A percentile compares a stretch with the other conserved stretches of the same genome.
Evolutionary conservation across 805 yeast species (phyloP).

Genomic region (Teunomyces cretensis): DNA sequence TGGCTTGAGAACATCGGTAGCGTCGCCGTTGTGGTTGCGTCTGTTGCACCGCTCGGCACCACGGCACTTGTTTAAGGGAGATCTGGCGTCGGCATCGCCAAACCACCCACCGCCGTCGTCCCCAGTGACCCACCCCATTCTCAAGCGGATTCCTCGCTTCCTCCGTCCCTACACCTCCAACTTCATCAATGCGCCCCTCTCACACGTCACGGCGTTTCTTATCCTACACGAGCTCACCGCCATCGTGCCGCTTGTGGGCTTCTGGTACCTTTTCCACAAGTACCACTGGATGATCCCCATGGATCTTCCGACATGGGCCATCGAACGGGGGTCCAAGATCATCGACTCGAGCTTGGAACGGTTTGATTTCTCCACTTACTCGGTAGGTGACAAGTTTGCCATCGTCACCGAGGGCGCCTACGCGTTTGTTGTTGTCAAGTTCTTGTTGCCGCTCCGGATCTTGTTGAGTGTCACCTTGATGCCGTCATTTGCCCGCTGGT

Average conservation of each 20-base stretch:
- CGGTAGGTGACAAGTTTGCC: conserved; percentile 51
- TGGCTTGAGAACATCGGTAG: not conserved
- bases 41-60: not conserved
- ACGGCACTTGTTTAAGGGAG: not conserved
- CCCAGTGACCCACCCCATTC: conserved; percentile 18
- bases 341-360: conserved; percentile 52
- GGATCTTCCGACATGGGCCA: conserved; percentile 58
- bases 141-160: conserved; percentile 48
- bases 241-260: conserved; percentile 61
- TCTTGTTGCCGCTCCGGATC: conserved; percentile 54
- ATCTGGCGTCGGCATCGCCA: not conserved
- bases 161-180: conserved; percentile 50
- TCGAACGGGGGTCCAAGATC: conserved; percentile 57
- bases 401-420: conserved; percentile 71
- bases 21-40: not conserved
- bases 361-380: conserved; percentile 30
- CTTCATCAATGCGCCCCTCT: conserved; percentile 55
- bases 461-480: conserved; percentile 50
- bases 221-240: conserved; percentile 77
- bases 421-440: conserved; percentile 69
- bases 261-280: conserved; percentile 67
- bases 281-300: conserved; percentile 50
- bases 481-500: conserved; percentile 56
- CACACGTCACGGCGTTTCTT: conserved; percentile 63
- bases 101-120: not conserved